Evolutionary conservation across 2,329 filamentous ascomycete species (phyloP), one percentile per base, ranked within the genome.

Genomic region (Ophiosphaerella korrae): DNA sequence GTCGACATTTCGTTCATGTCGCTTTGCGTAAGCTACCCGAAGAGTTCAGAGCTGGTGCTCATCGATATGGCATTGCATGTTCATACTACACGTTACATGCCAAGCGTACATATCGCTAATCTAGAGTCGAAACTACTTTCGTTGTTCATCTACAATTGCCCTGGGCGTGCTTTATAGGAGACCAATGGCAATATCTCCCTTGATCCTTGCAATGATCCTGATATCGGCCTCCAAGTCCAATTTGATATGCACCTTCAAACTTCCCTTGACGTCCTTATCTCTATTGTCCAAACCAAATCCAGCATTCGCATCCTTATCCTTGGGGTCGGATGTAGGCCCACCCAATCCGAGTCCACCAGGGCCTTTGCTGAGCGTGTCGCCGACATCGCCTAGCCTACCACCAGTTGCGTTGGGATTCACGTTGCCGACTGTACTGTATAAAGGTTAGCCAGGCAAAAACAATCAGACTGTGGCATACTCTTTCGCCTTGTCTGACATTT

Each of bases 161-260:
- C 3, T 5, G 11, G 7, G 11, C 4, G 12, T 21, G 14, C 32
- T 11, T 38, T 60, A 58, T 53, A 64, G 46, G 3, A 64, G 47
- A 5, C 61, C 59, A 36, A 64, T 64, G 1, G 61, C 61, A 24
- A 64, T 63, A 7, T 64, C 61, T 13, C 61, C 61, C 42, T 59
- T 62, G 9, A 64, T 55, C 26, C 57, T 49, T 7, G 59, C 61
- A 14, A 58, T 58, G 12, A 63, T 52, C n/a, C 53, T 50, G 23
- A 64, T 64, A 31, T 63, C 59, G 12, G 57, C 60, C 34, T 63
- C 60, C 4, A 63, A 37, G 43, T 63, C 58, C n/a, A 63, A 32
- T 48, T 61, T 64, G 45, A 62, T 62, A 23, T 63, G 59, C 8
- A 63, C 50, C 42, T 63, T 64, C 48, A 64, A 39, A 23, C 59